Percentiles rank a stretch among this genome's conserved stretches.
phyloP scores from a whole-genome alignment of 2,329 filamentous ascomycete species.

The Coniella vitis region DNA sequence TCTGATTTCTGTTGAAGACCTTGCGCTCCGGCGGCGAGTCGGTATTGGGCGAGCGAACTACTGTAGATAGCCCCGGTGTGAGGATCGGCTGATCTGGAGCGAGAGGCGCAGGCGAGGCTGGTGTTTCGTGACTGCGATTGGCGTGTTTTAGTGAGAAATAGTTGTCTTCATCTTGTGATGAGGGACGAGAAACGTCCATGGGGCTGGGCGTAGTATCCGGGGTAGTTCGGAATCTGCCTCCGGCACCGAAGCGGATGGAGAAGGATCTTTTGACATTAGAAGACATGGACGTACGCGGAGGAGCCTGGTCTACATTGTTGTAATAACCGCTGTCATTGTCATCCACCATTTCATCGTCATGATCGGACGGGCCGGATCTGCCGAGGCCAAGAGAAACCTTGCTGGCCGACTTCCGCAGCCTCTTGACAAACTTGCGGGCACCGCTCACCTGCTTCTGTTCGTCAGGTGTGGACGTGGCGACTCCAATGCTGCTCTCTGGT shows the following conservation, averaged over 20 bases:
- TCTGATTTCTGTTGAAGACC: slow-evolving; percentile 11
- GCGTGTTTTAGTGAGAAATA: slow-evolving; percentile 2
- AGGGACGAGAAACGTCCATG: not conserved
- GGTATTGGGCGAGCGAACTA: slow-evolving; percentile 1
- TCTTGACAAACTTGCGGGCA: slow-evolving; percentile 38
- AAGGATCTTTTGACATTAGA: slow-evolving; percentile 11
- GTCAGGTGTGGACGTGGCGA: slow-evolving; percentile 23
- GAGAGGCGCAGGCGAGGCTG: slow-evolving; percentile 1
- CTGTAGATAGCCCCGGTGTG: slow-evolving; percentile 4
- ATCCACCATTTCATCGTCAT: slow-evolving; percentile 12
- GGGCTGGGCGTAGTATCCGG: not conserved
- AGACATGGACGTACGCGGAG: slow-evolving; percentile 9
- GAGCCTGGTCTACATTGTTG: not conserved
- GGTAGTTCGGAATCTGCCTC: not conserved
- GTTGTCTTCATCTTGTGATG: not conserved
- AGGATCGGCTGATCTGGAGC: not conserved
- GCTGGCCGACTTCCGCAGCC: slow-evolving; percentile 46
- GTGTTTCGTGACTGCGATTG: not conserved
- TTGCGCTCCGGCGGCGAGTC: slow-evolving; percentile 7
- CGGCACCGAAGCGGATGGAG: slow-evolving; percentile 6
- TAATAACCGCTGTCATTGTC: not conserved
- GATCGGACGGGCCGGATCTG: slow-evolving; percentile 6
- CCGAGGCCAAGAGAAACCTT: slow-evolving; percentile 35
- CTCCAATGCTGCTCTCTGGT: slow-evolving; percentile 22
- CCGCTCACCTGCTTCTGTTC: slow-evolving; percentile 18